Base-by-base conservation (phyloP, 2,329 filamentous ascomycete species). In the Colletotrichum spaethianum region DNA sequence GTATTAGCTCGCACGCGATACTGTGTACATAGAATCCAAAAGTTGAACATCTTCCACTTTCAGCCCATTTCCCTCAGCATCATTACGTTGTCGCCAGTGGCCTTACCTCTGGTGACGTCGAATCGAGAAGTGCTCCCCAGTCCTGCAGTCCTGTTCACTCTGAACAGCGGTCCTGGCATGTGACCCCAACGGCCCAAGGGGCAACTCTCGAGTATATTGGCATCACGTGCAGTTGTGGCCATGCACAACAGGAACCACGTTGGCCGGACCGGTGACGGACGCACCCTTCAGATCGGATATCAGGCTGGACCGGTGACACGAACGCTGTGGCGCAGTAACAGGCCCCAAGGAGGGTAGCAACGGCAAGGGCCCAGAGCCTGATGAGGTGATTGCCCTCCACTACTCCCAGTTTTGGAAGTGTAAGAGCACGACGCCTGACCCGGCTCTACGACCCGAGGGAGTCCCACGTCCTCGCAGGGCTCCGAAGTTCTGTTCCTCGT, bases 21-120 rank as follows among this genome's bases (percentile, higher is more conserved):
- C 60, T 20, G 50, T 42, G 42, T 56, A 33, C 40, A 69, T 69
- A 69, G 60, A 65, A 16, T 36, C 20, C 44, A 65, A 55, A 69
- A 46, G 60, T 67, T 63, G 20, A 55, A 61, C 57, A 40, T 40
- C 33, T 38, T 63, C 18, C n/a, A 52, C 33, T 36, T 52, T 6
- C n/a, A 33, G 26, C 8, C 33, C 7, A 5, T 26, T n/a, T 33
- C 53, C n/a, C 26, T 16, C n/a, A 14, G 53, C 26, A 2, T 57
- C 31, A 18, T 23, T 23, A 4, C 26, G n/a, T 7, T 40, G 16
- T 26, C 14, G 36, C 14, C 16, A 8, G 14, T 18, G 6, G 12
- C 23, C 53, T 26, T 18, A 18, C 12, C 23, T 14, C 8, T 23
- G 36, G 33, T 26, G 53, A 26, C n/a, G 4, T 57, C 4, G 33